phyloP scores from a whole-genome alignment of 2,329 filamentous ascomycete species.

The Claviceps sp. region DNA sequence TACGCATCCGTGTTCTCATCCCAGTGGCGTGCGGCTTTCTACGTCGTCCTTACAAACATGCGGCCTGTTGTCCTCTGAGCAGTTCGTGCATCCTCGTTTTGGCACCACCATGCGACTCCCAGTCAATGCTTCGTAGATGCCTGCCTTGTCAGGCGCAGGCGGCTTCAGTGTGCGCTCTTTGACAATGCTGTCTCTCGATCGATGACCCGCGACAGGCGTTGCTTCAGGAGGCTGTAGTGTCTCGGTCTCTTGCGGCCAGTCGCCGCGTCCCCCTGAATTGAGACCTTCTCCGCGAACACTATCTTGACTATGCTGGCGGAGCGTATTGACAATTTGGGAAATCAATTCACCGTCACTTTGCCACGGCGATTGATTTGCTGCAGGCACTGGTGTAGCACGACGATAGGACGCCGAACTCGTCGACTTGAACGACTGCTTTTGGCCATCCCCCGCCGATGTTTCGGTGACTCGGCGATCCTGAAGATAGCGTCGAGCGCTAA shows the following conservation, averaged over 20 bases:
- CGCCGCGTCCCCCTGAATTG: background rate
- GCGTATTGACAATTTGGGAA: conserved; percentile 15
- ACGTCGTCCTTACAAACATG: conserved; percentile 18
- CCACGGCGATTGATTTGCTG: conserved; percentile 2
- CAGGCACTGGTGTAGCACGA: conserved; percentile 12
- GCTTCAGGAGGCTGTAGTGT: background rate
- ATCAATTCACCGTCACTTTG: conserved; percentile 9
- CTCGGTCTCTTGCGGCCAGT: conserved; percentile 5
- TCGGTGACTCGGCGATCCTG: conserved; percentile 2
- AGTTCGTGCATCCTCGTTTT: conserved; percentile 10
- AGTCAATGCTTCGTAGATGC: conserved; percentile 14
- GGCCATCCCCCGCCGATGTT: background rate
- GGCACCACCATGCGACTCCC: conserved; percentile 8
- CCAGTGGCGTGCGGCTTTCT: conserved; percentile 3
- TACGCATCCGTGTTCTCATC: background rate
- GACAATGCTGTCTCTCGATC: conserved; percentile 12
- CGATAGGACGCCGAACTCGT: conserved; percentile 14
- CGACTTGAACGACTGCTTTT: conserved; percentile 12
- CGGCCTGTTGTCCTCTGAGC: conserved; percentile 21
- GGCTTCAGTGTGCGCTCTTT: conserved; percentile 9
- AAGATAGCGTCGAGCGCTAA: background rate
- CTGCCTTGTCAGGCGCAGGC: conserved; percentile 8
- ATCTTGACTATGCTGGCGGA: conserved; percentile 15
- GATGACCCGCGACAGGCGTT: background rate
- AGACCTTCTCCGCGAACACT: conserved; percentile 9